Conservation (phyloP, 495 filamentous ascomycete species). For the Wilcoxina mikolae region DNA sequence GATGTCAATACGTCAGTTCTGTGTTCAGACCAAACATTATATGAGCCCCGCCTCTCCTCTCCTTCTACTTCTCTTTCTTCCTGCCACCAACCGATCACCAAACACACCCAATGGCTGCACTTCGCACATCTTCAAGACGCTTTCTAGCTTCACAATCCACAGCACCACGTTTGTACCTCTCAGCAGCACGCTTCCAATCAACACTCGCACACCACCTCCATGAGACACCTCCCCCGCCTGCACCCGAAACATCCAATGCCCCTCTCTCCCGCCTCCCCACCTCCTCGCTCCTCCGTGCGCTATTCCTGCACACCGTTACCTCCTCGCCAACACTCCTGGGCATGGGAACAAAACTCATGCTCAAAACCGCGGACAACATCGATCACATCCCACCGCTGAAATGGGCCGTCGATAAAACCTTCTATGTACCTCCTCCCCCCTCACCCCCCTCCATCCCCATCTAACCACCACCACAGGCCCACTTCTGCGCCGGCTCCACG, state of each 20-base stretch:
- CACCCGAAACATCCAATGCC: not conserved
- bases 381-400: slow-evolving; percentile 22
- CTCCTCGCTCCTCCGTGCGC: slow-evolving; percentile 57
- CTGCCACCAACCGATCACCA: not conserved
- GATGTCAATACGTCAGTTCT: too few species aligned
- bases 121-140: not conserved
- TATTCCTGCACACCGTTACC: slow-evolving; percentile 64
- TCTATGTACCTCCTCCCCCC: slow-evolving; percentile 40
- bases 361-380: slow-evolving; percentile 15
- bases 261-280: slow-evolving; percentile 62
- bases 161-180: too few species aligned
- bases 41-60: not conserved
- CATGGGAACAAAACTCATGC: slow-evolving; percentile 15
- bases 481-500: slow-evolving; percentile 70
- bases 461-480: slow-evolving; percentile 12
- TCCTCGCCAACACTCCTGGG: slow-evolving; percentile 55
- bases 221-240: not conserved
- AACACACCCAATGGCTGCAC: not conserved
- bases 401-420: slow-evolving; percentile 53
- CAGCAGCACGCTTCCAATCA: not conserved
- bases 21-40: too few species aligned
- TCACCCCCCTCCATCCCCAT: not conserved
- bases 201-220: not conserved
- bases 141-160: not conserved
- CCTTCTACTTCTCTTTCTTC: not conserved